phyloP scores from a whole-genome alignment of 1,284 basidiomycete genomes.

The Ceratobasidium sp. region DNA sequence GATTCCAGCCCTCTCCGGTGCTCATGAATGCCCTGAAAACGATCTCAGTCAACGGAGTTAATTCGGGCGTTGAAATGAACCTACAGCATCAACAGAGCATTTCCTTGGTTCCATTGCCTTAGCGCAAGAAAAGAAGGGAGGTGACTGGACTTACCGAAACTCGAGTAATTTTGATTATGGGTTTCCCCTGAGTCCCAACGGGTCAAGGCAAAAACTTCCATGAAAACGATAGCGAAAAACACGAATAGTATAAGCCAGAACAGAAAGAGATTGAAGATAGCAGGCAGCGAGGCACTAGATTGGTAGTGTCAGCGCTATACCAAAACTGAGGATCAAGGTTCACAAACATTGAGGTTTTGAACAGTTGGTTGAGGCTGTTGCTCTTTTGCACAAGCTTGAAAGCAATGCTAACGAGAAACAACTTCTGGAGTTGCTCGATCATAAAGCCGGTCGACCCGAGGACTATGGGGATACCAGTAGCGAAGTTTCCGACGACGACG shows the following conservation, averaged over 20 bases:
- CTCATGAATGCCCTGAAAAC: constrained; percentile 67
- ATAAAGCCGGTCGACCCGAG: constrained; percentile 62
- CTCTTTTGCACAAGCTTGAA: constrained; percentile 94
- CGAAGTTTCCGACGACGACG: constrained; percentile 82
- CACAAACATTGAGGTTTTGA: constrained; percentile 92
- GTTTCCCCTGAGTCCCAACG: constrained; percentile 82
- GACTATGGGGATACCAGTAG: constrained; percentile 81
- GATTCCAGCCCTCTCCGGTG: constrained; percentile 91
- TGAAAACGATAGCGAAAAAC: constrained; percentile 89
- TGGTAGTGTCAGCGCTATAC: neutral
- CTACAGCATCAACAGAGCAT: constrained; percentile 40
- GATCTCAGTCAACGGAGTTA: neutral
- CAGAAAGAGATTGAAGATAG: constrained; percentile 84
- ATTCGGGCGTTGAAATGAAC: neutral
- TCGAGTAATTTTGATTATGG: constrained; percentile 81
- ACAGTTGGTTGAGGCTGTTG: constrained; percentile 91
- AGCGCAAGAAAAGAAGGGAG: constrained; percentile 52
- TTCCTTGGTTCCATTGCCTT: constrained; percentile 52
- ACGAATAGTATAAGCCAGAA: constrained; percentile 93
- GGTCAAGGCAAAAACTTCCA: constrained; percentile 94
- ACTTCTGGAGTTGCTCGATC: constrained; percentile 84
- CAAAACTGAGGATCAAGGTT: neutral
- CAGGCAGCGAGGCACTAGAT: constrained; percentile 81
- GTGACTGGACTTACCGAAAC: constrained; percentile 78
- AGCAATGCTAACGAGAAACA: constrained; percentile 91